These are phyloP conservation scores for Leccinum ponderosum DNA, from an alignment of 1,284 basidiomycete genomes.

Conservation along the genomic window DNA sequence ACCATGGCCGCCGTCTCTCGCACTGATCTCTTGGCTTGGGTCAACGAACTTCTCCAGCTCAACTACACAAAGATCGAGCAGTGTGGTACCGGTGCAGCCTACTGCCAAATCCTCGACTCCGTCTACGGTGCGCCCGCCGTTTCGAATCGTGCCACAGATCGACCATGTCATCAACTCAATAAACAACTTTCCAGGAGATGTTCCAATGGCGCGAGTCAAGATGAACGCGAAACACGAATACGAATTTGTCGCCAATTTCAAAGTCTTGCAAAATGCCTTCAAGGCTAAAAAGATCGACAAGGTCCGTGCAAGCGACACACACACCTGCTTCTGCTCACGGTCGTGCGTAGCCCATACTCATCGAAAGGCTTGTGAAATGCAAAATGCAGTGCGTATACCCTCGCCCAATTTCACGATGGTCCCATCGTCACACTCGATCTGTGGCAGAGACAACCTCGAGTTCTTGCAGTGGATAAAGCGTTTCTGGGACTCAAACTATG, in stretches of 20 bases:
- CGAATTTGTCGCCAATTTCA: conserved; percentile 94
- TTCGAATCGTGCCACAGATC: conserved; percentile 20
- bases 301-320: conserved; percentile 45
- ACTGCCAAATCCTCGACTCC: conserved; percentile 92
- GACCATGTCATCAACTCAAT: conserved; percentile 11
- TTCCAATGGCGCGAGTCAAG: conserved; percentile 89
- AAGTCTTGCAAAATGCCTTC: conserved; percentile 90
- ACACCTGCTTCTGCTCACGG: conserved; percentile 6
- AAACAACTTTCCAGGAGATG: conserved; percentile 53
- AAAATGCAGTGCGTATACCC: conserved; percentile 89
- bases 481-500: conserved; percentile 93
- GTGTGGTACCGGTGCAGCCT: conserved; percentile 87
- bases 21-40: conserved; percentile 89
- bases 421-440: conserved; percentile 16
- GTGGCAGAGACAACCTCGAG: conserved; percentile 90
- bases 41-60: conserved; percentile 90
- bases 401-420: background rate
- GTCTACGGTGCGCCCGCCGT: conserved; percentile 71
- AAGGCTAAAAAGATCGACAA: conserved; percentile 91
- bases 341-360: conserved; percentile 79
- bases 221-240: conserved; percentile 95
- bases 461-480: conserved; percentile 98
- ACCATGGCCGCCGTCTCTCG: conserved; percentile 51
- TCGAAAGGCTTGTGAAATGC: conserved; percentile 94
- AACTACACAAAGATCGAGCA: conserved; percentile 96